These are phyloP conservation scores for Cercis canadensis DNA, from an alignment of 306 rosid species.

Conservation along the genomic window DNA sequence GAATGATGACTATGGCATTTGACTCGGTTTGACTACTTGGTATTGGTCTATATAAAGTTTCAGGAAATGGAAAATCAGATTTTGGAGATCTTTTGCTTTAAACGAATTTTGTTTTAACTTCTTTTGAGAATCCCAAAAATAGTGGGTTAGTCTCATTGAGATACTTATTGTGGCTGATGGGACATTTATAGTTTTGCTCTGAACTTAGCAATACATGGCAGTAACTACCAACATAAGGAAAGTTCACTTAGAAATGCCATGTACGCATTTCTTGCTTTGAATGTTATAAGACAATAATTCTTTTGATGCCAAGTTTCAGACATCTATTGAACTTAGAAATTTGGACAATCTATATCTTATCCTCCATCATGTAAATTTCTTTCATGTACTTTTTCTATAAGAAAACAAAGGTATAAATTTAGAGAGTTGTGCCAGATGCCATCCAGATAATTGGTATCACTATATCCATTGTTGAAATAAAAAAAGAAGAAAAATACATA, in stretches of 20 bases:
- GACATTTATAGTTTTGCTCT: neutral
- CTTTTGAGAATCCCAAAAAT: neutral
- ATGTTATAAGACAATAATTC: no score
- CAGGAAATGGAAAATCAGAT: conserved; percentile 7
- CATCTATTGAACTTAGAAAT: no score
- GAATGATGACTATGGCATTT: neutral
- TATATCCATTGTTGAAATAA: neutral
- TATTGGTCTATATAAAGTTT: no score
- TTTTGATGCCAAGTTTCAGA: no score
- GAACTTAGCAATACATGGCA: neutral
- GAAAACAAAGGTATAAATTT: neutral
- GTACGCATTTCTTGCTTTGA: no score
- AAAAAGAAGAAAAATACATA: neutral
- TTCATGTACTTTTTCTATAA: no score
- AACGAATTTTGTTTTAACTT: neutral
- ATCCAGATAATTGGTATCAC: neutral
- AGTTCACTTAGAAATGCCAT: no score
- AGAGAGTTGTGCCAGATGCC: neutral
- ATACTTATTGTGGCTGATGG: neutral
- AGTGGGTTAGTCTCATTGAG: neutral
- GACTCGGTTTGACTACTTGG: no score
- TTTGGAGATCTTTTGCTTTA: neutral
- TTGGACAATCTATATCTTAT: no score
- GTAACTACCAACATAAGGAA: neutral
- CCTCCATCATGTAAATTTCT: no score